phyloP scores from a whole-genome alignment of 2,329 filamentous ascomycete species.

The Aspergillus flavus region DNA sequence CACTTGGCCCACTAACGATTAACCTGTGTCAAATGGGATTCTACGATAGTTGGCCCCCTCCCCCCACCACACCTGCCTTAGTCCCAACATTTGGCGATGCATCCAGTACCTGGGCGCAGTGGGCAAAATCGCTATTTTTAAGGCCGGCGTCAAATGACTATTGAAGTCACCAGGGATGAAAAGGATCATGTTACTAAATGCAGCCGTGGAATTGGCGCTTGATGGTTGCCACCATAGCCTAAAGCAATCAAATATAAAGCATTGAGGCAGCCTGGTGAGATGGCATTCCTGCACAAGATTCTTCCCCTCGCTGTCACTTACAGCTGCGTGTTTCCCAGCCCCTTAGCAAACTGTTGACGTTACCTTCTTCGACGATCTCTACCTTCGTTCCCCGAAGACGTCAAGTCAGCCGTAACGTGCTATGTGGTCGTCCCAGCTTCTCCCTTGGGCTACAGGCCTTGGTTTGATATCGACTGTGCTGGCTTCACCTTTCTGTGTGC shows the following conservation, averaged over 20 bases:
- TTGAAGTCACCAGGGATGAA: constrained; percentile 7
- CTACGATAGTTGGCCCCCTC: background rate
- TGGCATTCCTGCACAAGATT: background rate
- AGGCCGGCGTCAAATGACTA: constrained; percentile 12
- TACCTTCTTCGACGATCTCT: constrained; percentile 4
- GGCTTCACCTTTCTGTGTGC: constrained; percentile 24
- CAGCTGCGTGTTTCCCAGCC: constrained; percentile 10
- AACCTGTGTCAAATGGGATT: constrained; percentile 7
- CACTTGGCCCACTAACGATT: constrained; percentile 2
- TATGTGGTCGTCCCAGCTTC: constrained; percentile 13
- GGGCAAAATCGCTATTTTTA: constrained; percentile 10
- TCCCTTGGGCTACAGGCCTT: constrained; percentile 10
- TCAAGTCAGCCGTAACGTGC: background rate
- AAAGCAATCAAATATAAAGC: constrained; percentile 14
- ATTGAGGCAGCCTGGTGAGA: constrained; percentile 6
- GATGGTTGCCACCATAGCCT: background rate
- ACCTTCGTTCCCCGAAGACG: background rate
- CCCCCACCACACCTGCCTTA: constrained; percentile 7
- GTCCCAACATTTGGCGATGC: background rate
- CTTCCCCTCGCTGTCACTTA: background rate
- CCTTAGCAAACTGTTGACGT: constrained; percentile 4
- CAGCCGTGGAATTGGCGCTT: background rate
- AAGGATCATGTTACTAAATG: constrained; percentile 8
- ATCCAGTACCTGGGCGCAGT: constrained; percentile 5
- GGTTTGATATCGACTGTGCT: constrained; percentile 17